Evolutionary conservation across 2,329 filamentous ascomycete genomes (phyloP).

Genomic region (Talaromyces sp.): DNA sequence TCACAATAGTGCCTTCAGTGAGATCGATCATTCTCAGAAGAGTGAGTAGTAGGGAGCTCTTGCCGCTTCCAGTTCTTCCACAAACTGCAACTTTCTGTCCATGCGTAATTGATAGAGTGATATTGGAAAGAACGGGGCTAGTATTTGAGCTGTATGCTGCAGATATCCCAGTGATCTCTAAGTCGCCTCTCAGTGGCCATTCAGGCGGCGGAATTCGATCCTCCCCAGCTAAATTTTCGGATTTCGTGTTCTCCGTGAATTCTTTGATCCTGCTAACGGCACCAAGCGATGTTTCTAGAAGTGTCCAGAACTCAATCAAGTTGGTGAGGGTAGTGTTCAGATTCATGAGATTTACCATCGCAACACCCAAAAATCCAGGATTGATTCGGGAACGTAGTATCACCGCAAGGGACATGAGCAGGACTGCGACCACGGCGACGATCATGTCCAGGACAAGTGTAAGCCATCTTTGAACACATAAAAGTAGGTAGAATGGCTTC

Average conservation of each 20-base stretch:
- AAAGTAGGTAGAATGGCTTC: constrained; percentile 53
- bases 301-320: constrained; percentile 50
- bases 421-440: constrained; percentile 45
- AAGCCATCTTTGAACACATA: constrained; percentile 48
- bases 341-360: constrained; percentile 50
- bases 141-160: background rate
- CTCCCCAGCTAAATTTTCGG: constrained; percentile 43
- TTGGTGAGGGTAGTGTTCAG: constrained; percentile 49
- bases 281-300: constrained; percentile 54
- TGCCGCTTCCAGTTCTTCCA: constrained; percentile 17
- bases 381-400: constrained; percentile 38
- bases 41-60: background rate
- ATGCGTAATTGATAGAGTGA: background rate
- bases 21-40: background rate
- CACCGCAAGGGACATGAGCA: constrained; percentile 48
- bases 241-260: constrained; percentile 43
- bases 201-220: constrained; percentile 32
- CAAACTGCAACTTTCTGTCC: constrained; percentile 2
- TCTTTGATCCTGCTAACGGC: constrained; percentile 51
- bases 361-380: constrained; percentile 49
- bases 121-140: background rate
- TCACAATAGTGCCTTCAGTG: background rate
- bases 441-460: constrained; percentile 43
- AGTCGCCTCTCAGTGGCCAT: constrained; percentile 41
- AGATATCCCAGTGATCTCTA: constrained; percentile 32